These are phyloP conservation scores for Umbelopsis ramanniana DNA, from an alignment of 192 early-diverging fungal genomes.

Conservation along the genomic window DNA sequence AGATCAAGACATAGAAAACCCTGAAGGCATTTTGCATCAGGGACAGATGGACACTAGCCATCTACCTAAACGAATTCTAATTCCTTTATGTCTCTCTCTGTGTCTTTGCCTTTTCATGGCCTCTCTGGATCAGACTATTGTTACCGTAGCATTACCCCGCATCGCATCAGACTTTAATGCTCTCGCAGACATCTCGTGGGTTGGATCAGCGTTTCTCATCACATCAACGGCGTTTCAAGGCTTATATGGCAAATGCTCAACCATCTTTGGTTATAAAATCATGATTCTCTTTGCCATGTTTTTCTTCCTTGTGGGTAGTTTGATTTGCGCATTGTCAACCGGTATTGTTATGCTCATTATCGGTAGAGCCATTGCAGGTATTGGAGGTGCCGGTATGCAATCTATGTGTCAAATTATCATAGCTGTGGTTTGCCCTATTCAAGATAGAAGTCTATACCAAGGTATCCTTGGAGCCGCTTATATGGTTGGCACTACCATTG, in stretches of 20 bases:
- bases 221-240: conserved; percentile 3
- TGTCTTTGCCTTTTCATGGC: conserved; percentile 59
- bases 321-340: conserved; percentile 71
- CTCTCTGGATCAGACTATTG: conserved; percentile 79
- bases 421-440: conserved; percentile 58
- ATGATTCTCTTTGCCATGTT: conserved; percentile 71
- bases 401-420: conserved; percentile 52
- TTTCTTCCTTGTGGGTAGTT: conserved; percentile 76
- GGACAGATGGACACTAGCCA: too few relatives aligned
- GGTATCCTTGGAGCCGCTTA: conserved; percentile 56
- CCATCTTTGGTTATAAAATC: conserved; percentile 71
- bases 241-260: conserved; percentile 66
- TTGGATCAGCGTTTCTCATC: conserved; percentile 35
- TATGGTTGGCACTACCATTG: conserved; percentile 51
- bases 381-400: conserved; percentile 45
- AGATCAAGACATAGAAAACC: too few relatives aligned
- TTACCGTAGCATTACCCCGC: conserved; percentile 64
- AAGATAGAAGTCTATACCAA: conserved; percentile 64
- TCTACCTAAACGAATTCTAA: too few relatives aligned
- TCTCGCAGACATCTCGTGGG: conserved; percentile 74
- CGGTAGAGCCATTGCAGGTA: conserved; percentile 49
- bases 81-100: background rate
- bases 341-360: conserved; percentile 57
- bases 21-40: too few relatives aligned
- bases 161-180: conserved; percentile 73